Evolutionary conservation across 2,329 filamentous ascomycete species (phyloP), one percentile per base, ranked within the genome.

Genomic region (Curvularia hawaiiensis): DNA sequence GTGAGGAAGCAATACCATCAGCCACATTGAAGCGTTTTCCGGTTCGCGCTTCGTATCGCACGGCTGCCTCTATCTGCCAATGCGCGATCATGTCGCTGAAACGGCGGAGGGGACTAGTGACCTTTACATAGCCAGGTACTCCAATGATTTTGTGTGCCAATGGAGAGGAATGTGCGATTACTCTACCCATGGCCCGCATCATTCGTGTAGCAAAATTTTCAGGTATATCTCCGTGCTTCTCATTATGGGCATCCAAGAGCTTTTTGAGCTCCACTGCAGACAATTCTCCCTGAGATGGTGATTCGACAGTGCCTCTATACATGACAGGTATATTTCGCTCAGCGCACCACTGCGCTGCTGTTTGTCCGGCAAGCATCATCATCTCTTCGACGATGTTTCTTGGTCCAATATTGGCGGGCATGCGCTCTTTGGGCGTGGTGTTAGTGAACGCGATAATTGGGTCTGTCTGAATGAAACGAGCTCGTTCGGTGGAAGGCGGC

Each of bases 21-120:
- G 65, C 55, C 6, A 65, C 63, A 47, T 79, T 64, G 24, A 84
- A 74, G n/a, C 67, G 76, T 20, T 72, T 70, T 14, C 80, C 79
- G 4, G 78, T 77, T 30, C 73, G 66, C 11, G 81, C 78, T 72
- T 88, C 85, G 59, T 83, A 79, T 11, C 83, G 82, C 40, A 89
- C 64, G 1, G 84, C 85, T 7, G 85, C 83, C 75, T 88, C 85
- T 46, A 88, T 86, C 63, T 89, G 86, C 80, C 86, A 88, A 68
- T 88, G 85, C 11, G 80, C 76, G 45, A 88, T 78, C 68, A 88
- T 79, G 70, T 89, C 86, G 46, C 78, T 79, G 70, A 84, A 88
- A 38, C 86, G 80, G 50, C 86, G 82, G 22, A 89, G 77, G 1
- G 86, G 86, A 65, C 83, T 86, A 0, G 86, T 88, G 50, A 81